Conservation (phyloP, 129 eudicot genomes). For the Arctium minus region DNA sequence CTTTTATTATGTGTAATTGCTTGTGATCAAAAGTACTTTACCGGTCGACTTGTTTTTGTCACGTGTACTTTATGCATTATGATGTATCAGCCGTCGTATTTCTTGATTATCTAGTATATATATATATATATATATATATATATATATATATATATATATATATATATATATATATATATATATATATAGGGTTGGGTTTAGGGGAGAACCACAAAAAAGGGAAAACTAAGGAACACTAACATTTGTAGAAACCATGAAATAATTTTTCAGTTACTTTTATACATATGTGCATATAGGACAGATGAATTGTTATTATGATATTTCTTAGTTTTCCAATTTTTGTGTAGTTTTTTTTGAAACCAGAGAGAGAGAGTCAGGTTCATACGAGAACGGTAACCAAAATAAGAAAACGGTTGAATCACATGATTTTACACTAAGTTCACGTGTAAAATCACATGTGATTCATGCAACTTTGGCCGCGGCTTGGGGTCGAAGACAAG, state of each 20-base stretch:
- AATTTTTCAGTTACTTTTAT: background rate
- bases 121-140: too few relatives aligned
- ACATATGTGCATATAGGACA: background rate
- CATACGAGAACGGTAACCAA: too few relatives aligned
- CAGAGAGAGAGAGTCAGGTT: too few relatives aligned
- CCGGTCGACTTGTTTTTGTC: background rate
- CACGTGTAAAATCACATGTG: too few relatives aligned
- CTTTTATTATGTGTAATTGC: background rate
- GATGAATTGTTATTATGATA: background rate
- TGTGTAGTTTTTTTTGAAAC: background rate
- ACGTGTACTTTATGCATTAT: background rate
- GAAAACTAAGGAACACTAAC: background rate
- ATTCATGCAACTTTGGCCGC: too few relatives aligned
- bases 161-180: too few relatives aligned
- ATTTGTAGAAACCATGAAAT: background rate
- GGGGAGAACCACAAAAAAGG: background rate
- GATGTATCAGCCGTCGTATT: background rate
- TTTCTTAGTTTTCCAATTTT: background rate
- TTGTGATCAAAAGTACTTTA: slow-evolving; percentile 5
- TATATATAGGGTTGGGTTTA: background rate
- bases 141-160: too few relatives aligned
- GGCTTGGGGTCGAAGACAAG: too few relatives aligned
- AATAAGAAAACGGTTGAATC: too few relatives aligned
- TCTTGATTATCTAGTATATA: too few relatives aligned
- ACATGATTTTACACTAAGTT: too few relatives aligned